Evolutionary conservation across 345 rosid species (phyloP).

Genomic region (Chamaenerion angustifolium): DNA sequence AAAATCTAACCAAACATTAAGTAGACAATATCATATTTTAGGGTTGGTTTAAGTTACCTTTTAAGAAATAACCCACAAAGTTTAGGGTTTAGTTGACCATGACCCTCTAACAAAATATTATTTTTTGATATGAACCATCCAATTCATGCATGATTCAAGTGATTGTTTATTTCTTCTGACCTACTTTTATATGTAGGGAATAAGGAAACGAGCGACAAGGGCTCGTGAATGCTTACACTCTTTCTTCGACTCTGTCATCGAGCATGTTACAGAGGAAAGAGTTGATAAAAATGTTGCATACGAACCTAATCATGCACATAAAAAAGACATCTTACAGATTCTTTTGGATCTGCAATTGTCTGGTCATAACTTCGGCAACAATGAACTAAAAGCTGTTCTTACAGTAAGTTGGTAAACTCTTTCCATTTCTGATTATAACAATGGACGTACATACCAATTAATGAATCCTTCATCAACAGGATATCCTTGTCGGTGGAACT

Average conservation of each 20-base stretch:
- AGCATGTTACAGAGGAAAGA: constrained; percentile 2
- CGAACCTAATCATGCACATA: background rate
- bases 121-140: no score
- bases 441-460: no score
- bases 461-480: constrained; percentile 1
- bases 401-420: constrained; percentile 1
- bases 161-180: no score
- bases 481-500: constrained; percentile 7
- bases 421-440: no score
- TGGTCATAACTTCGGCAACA: background rate
- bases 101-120: no score
- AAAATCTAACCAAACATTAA: no score
- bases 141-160: no score
- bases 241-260: constrained; percentile 14
- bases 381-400: constrained; percentile 5
- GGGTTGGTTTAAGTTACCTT: no score
- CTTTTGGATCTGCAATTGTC: constrained; percentile 1
- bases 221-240: constrained; percentile 4
- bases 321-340: background rate
- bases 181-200: constrained; percentile 9
- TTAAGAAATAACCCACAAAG: no score
- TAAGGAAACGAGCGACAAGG: constrained; percentile 10
- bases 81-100: no score
- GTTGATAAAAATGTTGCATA: background rate
- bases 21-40: no score